Conservation (phyloP, 75 land plant species). For the Larix kaempferi region DNA sequence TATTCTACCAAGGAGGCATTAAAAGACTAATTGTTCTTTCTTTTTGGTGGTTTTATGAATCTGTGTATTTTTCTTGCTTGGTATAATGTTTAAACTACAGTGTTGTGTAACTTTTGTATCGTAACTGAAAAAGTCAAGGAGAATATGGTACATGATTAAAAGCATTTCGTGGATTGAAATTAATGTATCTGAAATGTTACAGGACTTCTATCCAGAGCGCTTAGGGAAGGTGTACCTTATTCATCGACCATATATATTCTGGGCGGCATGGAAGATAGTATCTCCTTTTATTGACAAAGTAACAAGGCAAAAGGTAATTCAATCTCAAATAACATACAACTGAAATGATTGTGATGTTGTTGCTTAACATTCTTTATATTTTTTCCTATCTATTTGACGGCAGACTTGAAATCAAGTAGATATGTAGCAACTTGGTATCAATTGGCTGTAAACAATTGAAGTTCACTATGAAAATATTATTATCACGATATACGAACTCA, state of each 20-base stretch:
- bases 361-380: background rate
- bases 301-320: conserved; percentile 28
- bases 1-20: no score
- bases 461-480: background rate
- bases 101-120: background rate
- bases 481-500: no score
- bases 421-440: no score
- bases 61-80: no score
- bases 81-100: no score
- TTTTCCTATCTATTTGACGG: background rate
- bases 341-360: background rate
- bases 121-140: background rate
- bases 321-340: background rate
- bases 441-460: background rate
- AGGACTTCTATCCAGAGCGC: conserved; percentile 44
- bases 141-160: background rate
- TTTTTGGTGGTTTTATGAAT: no score
- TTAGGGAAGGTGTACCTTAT: conserved; percentile 21
- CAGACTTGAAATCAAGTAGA: background rate
- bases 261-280: conserved; percentile 31
- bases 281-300: conserved; percentile 25
- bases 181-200: conserved; percentile 7
- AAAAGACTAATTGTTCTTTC: no score
- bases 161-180: background rate
- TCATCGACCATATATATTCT: conserved; percentile 27